phyloP scores from a whole-genome alignment of 371 early-diverging fungal genomes.

The Mortierella sp. region DNA sequence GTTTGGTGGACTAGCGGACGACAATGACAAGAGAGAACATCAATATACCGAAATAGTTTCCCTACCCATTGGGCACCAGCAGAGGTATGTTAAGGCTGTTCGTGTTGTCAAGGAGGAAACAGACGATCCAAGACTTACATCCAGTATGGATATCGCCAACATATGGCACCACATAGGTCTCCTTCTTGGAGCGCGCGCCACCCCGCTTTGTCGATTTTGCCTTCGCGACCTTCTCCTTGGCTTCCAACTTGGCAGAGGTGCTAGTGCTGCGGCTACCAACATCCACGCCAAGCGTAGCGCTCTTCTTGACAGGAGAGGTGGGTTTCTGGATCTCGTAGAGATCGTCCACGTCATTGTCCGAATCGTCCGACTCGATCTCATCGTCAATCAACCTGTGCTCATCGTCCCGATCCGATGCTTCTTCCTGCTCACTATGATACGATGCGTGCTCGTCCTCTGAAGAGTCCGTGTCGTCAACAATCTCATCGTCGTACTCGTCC shows the following conservation, averaged over 20 bases:
- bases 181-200: too few species aligned
- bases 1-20: slow-evolving; percentile 60
- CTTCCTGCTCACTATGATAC: too few species aligned
- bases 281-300: neutral
- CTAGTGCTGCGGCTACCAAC: too few species aligned
- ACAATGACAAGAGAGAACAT: too few species aligned
- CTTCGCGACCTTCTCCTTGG: slow-evolving; percentile 1
- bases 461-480: slow-evolving; percentile 20
- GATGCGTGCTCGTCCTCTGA: slow-evolving; percentile 22
- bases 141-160: slow-evolving; percentile 44
- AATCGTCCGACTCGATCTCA: slow-evolving; percentile 20
- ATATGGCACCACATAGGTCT: slow-evolving; percentile 18
- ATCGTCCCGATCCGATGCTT: too few species aligned
- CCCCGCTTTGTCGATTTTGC: neutral
- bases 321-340: slow-evolving; percentile 3
- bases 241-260: too few species aligned
- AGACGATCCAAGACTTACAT: slow-evolving; percentile 34
- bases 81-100: neutral
- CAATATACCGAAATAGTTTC: too few species aligned
- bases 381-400: slow-evolving; percentile 8
- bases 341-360: slow-evolving; percentile 5
- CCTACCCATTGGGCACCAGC: too few species aligned
- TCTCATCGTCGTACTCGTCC: slow-evolving; percentile 7
- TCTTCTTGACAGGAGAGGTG: slow-evolving; percentile 1
- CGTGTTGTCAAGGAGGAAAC: neutral